phyloP scores from a whole-genome alignment of 306 rosid genomes.

The Macrotyloma uniflorum region DNA sequence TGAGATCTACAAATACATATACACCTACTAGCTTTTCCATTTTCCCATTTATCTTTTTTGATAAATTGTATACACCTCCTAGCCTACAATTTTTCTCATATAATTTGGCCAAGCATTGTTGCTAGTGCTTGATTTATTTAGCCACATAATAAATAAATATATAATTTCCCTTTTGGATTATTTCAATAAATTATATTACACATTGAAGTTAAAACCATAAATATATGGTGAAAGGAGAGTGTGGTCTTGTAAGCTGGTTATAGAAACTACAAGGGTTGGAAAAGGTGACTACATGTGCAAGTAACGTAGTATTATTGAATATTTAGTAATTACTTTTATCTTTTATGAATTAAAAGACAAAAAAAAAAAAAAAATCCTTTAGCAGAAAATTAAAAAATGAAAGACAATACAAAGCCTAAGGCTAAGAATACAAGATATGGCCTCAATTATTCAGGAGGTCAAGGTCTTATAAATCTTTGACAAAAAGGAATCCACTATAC shows the following conservation, averaged over 20 bases:
- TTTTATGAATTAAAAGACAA: not conserved
- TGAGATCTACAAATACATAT: constrained; percentile 1
- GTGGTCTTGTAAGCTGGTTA: not conserved
- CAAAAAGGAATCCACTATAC: not conserved
- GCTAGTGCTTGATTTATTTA: constrained; percentile 12
- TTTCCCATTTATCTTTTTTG: not conserved
- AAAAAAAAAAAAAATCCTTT: not conserved
- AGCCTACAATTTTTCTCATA: not conserved
- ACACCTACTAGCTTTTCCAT: not conserved
- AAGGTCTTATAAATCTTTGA: not conserved
- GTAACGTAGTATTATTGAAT: not conserved
- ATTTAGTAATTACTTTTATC: not conserved
- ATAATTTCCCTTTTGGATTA: not conserved
- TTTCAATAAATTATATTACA: constrained; percentile 10
- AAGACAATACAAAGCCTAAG: not conserved
- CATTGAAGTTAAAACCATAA: constrained; percentile 9
- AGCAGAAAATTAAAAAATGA: constrained; percentile 1
- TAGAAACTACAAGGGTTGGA: not conserved
- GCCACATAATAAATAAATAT: not conserved
- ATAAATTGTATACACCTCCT: not conserved
- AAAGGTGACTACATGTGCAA: not conserved
- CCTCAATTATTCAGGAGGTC: not conserved
- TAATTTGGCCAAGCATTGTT: constrained; percentile 6
- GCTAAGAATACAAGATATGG: not conserved
- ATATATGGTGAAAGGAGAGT: not conserved